phyloP scores from a whole-genome alignment of 805 yeast genomes.

The Wickerhamomyces chambardii region DNA sequence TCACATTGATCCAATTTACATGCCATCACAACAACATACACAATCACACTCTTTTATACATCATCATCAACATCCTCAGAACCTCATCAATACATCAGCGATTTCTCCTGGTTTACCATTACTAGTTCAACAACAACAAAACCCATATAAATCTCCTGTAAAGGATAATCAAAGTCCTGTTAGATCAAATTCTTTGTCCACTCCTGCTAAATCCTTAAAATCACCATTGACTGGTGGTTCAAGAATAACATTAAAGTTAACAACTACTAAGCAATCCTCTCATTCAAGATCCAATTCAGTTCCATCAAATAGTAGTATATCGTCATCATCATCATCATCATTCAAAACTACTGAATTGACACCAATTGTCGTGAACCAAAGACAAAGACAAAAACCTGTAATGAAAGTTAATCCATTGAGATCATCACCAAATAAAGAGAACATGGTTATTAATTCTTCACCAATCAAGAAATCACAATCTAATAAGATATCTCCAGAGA shows the following conservation, averaged over 20 bases:
- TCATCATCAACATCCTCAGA: no score
- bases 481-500: neutral
- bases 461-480: neutral
- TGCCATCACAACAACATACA: neutral
- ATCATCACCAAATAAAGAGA: neutral
- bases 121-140: neutral
- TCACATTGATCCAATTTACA: slow-evolving; percentile 15
- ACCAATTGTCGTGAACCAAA: slow-evolving; percentile 1
- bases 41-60: neutral
- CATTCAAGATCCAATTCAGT: neutral
- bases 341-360: neutral
- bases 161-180: neutral
- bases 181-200: neutral
- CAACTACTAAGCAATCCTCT: neutral
- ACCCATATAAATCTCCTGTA: neutral
- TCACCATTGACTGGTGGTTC: slow-evolving; percentile 6
- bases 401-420: slow-evolving; percentile 10
- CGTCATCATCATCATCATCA: neutral
- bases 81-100: no score
- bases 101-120: neutral
- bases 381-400: slow-evolving; percentile 11
- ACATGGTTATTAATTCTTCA: neutral
- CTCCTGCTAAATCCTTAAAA: slow-evolving; percentile 12
- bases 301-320: no score
- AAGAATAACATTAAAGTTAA: slow-evolving; percentile 14